Base-by-base conservation (phyloP, 306 rosid species). In the Echinosophora koreensis region DNA sequence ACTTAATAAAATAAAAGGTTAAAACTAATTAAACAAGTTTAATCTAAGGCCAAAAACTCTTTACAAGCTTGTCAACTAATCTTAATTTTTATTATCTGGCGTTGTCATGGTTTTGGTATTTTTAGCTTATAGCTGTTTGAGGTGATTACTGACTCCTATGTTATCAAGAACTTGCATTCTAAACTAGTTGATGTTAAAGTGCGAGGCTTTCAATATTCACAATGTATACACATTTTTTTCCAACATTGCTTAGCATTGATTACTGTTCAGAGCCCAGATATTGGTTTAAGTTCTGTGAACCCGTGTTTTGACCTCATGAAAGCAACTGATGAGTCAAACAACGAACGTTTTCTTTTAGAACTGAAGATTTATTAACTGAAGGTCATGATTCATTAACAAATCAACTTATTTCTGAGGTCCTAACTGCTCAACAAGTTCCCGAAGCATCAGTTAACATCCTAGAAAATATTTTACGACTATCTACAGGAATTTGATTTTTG, bases 111-210 rank as follows among this genome's bases (percentile, higher is more conserved):
- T 46, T 61, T 56, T 62, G 57, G 74, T 13, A 69, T 52, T 51
- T 55, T 69, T 49, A 14, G 39, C 60, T 42, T 62, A 50, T 66
- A 62, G 51, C 62, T 52, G 69, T 56, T 56, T 79, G 46, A 66
- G 54, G n/a, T n/a, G n/a, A n/a, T n/a, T n/a, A n/a, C 11, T 74
- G 61, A 70, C 55, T 82, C 69, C 8, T 66, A 38, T 56, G 62
- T 63, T 56, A 37, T 34, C 15, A 42, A 70, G 56, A 65, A 73
- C 5, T 2, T 16, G 62, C 55, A 17, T 78, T 71, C 39, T 62
- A 32, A 54, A 16, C 57, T 66, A 13, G 37, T 64, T 32, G 35
- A 44, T 63, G 42, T 76, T 51, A 27, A 35, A n/a, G 59, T 42
- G 52, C 10, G 77, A 63, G 64, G 22, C 34, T 69, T 27, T 62